Evolutionary conservation across 768 basidiomycete species (phyloP).

Genomic region (Leccinum rimulosum): DNA sequence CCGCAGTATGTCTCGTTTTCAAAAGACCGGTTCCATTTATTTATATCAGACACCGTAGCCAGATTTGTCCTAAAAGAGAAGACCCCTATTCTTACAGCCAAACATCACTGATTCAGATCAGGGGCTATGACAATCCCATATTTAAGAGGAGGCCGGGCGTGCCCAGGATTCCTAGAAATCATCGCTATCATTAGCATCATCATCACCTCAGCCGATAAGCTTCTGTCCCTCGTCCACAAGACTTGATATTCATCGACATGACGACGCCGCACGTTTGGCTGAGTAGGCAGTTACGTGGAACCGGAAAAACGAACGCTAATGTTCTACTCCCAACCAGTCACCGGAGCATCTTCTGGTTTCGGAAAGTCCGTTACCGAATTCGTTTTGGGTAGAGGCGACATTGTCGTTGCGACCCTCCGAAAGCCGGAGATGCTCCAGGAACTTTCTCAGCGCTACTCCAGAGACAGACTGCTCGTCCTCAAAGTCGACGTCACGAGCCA

Average conservation of each 20-base stretch:
- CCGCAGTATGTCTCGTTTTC: background rate
- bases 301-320: background rate
- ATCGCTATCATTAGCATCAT: background rate
- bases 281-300: background rate
- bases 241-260: conserved; percentile 1
- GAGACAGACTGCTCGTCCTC: conserved; percentile 14
- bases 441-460: conserved; percentile 1
- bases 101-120: too few species aligned
- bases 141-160: background rate
- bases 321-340: conserved; percentile 27
- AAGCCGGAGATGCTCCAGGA: conserved; percentile 29
- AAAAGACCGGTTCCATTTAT: too few species aligned
- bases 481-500: conserved; percentile 14
- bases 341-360: conserved; percentile 40
- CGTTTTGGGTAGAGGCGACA: conserved; percentile 35
- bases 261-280: conserved; percentile 10
- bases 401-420: conserved; percentile 42
- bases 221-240: background rate
- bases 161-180: too few species aligned
- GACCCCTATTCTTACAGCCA: too few species aligned
- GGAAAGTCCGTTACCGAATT: conserved; percentile 33
- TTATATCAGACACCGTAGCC: too few species aligned
- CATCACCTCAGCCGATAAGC: background rate
- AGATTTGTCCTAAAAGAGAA: too few species aligned
- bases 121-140: too few species aligned